Base-by-base conservation (phyloP, 371 early-diverging fungal genomes). In the Zychaea mexicana region DNA sequence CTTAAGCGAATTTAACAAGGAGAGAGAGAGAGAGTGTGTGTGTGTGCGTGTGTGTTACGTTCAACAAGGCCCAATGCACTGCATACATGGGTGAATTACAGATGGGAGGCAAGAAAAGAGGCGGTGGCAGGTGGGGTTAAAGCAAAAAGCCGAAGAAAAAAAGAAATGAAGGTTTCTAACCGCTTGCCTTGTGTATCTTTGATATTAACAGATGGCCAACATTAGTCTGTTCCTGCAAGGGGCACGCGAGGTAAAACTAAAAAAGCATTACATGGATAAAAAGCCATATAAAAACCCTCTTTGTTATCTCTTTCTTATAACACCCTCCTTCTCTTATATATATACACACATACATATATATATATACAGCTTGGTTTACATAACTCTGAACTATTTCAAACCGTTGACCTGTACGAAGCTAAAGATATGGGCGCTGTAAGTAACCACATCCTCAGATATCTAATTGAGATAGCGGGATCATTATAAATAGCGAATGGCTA, bases 371-470 rank as follows among this genome's bases (percentile, higher is more conserved):
- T 90, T 53, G 92, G 92, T 2, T 72, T 93, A 32, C 79, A 87
- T 57, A 83, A 85, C 58, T 81, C 88, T 33, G 93, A 95, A 68
- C 73, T 94, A 33, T 96, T 96, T 72, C 91, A 94, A 70, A 95
- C 97, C 1, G 88, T 91, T 1, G 97, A 96, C 74, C 71, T 96
- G 26, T 94, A 90, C 70, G 95, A 96, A 53, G 92, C 85, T 52
- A 94, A 90, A 70, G 89, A 94, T 73, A 88, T 95, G 85, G 80
- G 77, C 15, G 87, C 86, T 65, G 91, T 92, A 77, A 49, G 69
- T 57, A 24, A 39, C 9, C 2, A 8, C 15, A 28, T 24, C 30
- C 26, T 17, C 47, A 8, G 2, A 55, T 10, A 2, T n/a, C 9
- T 21, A n/a, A 31, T 22, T 26, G 19, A n/a, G n/a, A n/a, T n/a